Percentiles rank a stretch among this genome's conserved stretches.
Evolutionary conservation across 1,284 basidiomycete species (phyloP).

Genomic region (Lignosus rhinocerotis): DNA sequence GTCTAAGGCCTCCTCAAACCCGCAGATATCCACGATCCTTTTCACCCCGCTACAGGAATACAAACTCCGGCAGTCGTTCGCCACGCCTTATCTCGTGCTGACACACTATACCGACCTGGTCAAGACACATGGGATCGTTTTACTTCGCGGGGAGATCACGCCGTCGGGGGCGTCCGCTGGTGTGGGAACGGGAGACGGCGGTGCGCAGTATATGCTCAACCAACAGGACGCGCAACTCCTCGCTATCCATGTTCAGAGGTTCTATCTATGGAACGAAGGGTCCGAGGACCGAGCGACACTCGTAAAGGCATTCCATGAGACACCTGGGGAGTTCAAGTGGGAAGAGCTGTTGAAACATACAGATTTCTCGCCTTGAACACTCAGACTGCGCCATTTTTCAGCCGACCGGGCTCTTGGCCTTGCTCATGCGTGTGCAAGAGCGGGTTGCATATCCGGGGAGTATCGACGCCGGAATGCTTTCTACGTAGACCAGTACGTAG

Average conservation of each 20-base stretch:
- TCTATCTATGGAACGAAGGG: slow-evolving; percentile 70
- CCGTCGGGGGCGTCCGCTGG: slow-evolving; percentile 50
- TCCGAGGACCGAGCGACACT: slow-evolving; percentile 45
- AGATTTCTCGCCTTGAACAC: slow-evolving; percentile 23
- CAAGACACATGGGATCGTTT: slow-evolving; percentile 77
- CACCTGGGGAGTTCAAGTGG: slow-evolving; percentile 73
- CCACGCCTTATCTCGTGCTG: slow-evolving; percentile 88
- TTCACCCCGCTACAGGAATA: slow-evolving; percentile 96
- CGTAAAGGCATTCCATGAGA: slow-evolving; percentile 71
- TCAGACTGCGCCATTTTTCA: background rate
- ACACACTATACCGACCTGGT: slow-evolving; percentile 93
- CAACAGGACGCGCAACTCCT: slow-evolving; percentile 85
- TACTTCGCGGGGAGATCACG: slow-evolving; percentile 93
- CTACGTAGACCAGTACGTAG: background rate
- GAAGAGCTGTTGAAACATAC: slow-evolving; percentile 62
- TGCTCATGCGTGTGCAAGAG: too few species aligned
- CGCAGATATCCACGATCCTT: slow-evolving; percentile 69
- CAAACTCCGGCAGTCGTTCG: slow-evolving; percentile 84
- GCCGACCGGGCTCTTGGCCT: background rate
- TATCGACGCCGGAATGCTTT: too few species aligned
- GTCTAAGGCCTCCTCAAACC: slow-evolving; percentile 41
- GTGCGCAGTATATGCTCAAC: slow-evolving; percentile 58
- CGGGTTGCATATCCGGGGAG: too few species aligned
- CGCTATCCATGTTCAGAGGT: slow-evolving; percentile 76
- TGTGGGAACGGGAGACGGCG: slow-evolving; percentile 20